Percentiles rank a stretch among this genome's conserved stretches.
Evolutionary conservation across 495 filamentous ascomycete species (phyloP).

Genomic region (Penicillium lividum): DNA sequence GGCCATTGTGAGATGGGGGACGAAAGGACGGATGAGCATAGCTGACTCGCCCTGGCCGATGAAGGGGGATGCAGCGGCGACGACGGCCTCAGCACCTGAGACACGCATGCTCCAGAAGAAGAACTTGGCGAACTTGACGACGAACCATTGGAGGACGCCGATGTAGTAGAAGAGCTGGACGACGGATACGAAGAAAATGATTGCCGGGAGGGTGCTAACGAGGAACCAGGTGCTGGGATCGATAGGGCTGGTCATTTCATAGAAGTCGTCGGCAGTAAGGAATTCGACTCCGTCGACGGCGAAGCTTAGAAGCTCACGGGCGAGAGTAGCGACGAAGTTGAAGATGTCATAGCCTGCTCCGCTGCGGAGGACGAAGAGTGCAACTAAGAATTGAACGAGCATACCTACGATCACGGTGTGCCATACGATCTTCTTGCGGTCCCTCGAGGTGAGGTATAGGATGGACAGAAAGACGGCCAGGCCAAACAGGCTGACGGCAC

Average conservation of each 20-base stretch:
- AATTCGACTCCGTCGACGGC: slow-evolving; percentile 69
- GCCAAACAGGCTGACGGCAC: slow-evolving; percentile 79
- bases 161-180: slow-evolving; percentile 80
- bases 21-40: slow-evolving; percentile 86
- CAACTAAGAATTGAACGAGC: slow-evolving; percentile 83
- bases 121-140: slow-evolving; percentile 80
- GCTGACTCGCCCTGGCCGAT: slow-evolving; percentile 93
- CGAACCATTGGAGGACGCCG: slow-evolving; percentile 81
- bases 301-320: slow-evolving; percentile 69
- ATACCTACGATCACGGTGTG: slow-evolving; percentile 89
- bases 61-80: slow-evolving; percentile 91
- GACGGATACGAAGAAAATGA: slow-evolving; percentile 90
- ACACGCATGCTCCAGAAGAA: slow-evolving; percentile 89
- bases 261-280: slow-evolving; percentile 57
- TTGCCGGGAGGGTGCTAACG: slow-evolving; percentile 70
- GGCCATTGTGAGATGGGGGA: slow-evolving; percentile 76
- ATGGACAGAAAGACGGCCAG: slow-evolving; percentile 67
- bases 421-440: slow-evolving; percentile 58
- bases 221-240: slow-evolving; percentile 62
- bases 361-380: slow-evolving; percentile 82
- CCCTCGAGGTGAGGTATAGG: slow-evolving; percentile 69
- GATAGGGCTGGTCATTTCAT: slow-evolving; percentile 10
- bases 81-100: slow-evolving; percentile 91
- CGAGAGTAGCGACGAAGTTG: slow-evolving; percentile 74
- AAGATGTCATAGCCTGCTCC: slow-evolving; percentile 82